Conservation (phyloP, 257 asterid genomes). For the Nicotiana tabacum region DNA sequence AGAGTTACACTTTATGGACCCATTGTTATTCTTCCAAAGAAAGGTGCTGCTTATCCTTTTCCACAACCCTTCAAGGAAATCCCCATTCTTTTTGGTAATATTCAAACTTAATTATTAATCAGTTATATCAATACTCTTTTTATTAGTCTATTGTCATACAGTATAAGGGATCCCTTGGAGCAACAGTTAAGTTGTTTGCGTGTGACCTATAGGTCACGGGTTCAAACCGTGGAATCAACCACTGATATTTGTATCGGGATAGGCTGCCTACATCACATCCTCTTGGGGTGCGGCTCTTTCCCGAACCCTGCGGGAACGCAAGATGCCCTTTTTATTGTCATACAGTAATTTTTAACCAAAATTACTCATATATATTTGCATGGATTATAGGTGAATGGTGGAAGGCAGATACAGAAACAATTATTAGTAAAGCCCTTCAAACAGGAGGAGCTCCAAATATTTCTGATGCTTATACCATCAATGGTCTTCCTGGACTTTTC, state of each 20-base stretch:
- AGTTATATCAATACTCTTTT: neutral
- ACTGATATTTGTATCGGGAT: too few species aligned
- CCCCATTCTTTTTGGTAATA: conserved; percentile 45
- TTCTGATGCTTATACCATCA: conserved; percentile 62
- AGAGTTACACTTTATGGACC: conserved; percentile 60
- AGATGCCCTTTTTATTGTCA: neutral
- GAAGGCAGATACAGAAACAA: conserved; percentile 50
- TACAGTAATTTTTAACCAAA: neutral
- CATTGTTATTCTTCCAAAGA: conserved; percentile 50
- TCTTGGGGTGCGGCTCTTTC: too few species aligned
- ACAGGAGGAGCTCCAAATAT: conserved; percentile 57
- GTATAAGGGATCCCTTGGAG: neutral
- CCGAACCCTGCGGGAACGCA: too few species aligned
- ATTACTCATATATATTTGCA: neutral
- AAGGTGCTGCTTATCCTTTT: conserved; percentile 45
- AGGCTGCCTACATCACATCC: too few species aligned
- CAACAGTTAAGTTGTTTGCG: too few species aligned
- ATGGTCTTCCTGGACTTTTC: conserved; percentile 58
- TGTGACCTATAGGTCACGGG: too few species aligned
- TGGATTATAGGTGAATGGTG: conserved; percentile 59
- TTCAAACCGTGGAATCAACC: too few species aligned
- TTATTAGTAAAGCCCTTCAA: conserved; percentile 48
- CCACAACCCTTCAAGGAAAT: conserved; percentile 50
- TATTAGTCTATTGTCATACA: neutral
- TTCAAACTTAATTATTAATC: neutral